Evolutionary conservation across 108 stramenopile genomes (phyloP).

Genomic region (Nitzschia inconspicua): DNA sequence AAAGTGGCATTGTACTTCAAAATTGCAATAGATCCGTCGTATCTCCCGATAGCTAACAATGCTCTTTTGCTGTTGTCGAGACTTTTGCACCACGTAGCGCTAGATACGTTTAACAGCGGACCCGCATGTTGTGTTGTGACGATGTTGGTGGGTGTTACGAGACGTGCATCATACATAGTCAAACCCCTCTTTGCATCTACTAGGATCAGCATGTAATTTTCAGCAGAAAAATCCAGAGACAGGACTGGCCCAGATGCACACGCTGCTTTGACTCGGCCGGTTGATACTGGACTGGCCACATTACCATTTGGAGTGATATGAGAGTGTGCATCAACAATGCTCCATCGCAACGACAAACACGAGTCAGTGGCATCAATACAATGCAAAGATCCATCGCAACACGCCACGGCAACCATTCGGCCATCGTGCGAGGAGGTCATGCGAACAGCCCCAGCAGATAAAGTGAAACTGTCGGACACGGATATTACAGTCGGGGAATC

Average conservation of each 20-base stretch:
- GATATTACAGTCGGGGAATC: neutral
- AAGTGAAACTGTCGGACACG: neutral
- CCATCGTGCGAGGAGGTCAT: constrained; percentile 42
- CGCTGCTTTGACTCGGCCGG: constrained; percentile 30
- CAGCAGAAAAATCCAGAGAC: constrained; percentile 36
- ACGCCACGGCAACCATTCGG: constrained; percentile 42
- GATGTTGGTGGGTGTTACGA: constrained; percentile 2
- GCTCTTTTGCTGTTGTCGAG: neutral
- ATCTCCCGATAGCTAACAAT: constrained; percentile 13
- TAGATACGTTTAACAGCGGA: constrained; percentile 10
- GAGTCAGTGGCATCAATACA: constrained; percentile 48
- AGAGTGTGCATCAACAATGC: constrained; percentile 41
- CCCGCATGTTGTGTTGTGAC: neutral
- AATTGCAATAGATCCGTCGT: constrained; percentile 26
- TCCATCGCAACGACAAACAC: constrained; percentile 29
- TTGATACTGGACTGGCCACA: constrained; percentile 6
- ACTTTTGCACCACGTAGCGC: constrained; percentile 12
- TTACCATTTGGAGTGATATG: constrained; percentile 23
- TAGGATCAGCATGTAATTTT: constrained; percentile 29
- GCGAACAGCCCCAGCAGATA: constrained; percentile 22
- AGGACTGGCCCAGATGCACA: constrained; percentile 45
- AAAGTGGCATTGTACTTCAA: neutral
- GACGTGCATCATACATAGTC: constrained; percentile 28
- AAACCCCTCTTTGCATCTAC: constrained; percentile 23
- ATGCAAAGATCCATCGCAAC: constrained; percentile 49